Evolutionary conservation across 2,329 filamentous ascomycete species (phyloP).

Genomic region (Fusarium penzigii): DNA sequence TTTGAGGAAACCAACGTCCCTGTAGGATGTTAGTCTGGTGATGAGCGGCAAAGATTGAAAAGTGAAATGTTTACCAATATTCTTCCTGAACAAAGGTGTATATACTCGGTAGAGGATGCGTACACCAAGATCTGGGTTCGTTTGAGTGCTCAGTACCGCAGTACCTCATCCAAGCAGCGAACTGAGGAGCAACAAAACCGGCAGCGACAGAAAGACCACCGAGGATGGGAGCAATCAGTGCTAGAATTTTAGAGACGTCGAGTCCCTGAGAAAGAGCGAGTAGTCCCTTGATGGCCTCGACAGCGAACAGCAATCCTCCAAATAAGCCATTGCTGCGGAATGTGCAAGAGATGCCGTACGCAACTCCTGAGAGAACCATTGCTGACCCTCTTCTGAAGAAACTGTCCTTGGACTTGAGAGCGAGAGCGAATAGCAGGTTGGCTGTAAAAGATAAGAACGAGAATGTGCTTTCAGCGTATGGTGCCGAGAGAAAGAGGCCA

Average conservation of each 20-base stretch:
- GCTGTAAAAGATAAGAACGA: constrained; percentile 76
- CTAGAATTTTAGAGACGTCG: constrained; percentile 45
- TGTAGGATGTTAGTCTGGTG: constrained; percentile 39
- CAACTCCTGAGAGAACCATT: constrained; percentile 62
- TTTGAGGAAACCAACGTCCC: constrained; percentile 82
- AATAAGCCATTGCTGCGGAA: constrained; percentile 87
- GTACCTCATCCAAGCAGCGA: constrained; percentile 71
- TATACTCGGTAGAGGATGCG: constrained; percentile 73
- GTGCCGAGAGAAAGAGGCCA: constrained; percentile 84
- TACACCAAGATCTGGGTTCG: constrained; percentile 71
- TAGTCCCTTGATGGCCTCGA: constrained; percentile 51
- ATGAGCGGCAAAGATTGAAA: constrained; percentile 4
- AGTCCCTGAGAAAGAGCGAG: constrained; percentile 26
- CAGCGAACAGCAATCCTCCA: constrained; percentile 74
- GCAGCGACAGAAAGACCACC: constrained; percentile 68
- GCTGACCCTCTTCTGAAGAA: constrained; percentile 44
- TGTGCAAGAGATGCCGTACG: constrained; percentile 71
- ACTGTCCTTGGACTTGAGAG: constrained; percentile 30
- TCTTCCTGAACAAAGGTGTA: constrained; percentile 85
- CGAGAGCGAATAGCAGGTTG: constrained; percentile 65
- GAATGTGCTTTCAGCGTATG: constrained; percentile 81
- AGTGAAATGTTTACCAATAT: constrained; percentile 71
- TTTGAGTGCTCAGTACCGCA: constrained; percentile 46
- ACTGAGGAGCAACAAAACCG: constrained; percentile 73
- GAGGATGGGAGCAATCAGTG: constrained; percentile 59